Evolutionary conservation across 2,329 filamentous ascomycete species (phyloP).

Genomic region (Dendryphion nanum): DNA sequence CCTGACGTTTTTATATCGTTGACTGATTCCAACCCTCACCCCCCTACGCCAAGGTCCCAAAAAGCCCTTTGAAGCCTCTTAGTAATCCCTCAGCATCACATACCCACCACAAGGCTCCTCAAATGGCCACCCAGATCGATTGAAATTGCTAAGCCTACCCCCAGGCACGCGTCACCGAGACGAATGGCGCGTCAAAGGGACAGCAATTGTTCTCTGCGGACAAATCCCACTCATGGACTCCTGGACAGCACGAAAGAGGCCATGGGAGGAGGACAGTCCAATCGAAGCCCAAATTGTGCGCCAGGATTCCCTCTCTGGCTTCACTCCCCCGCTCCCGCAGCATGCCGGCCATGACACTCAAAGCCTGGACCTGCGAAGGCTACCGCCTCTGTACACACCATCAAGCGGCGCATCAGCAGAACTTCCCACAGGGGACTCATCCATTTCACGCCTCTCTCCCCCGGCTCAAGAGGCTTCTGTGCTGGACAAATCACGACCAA

Average conservation of each 20-base stretch:
- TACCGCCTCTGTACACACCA: conserved; percentile 23
- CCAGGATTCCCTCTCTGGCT: conserved; percentile 13
- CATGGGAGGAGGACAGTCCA: conserved; percentile 27
- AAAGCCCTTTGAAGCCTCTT: conserved; percentile 7
- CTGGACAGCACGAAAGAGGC: conserved; percentile 26
- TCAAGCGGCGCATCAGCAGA: conserved; percentile 15
- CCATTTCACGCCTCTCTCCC: conserved; percentile 8
- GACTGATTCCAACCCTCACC: too few species aligned
- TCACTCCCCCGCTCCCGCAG: conserved; percentile 25
- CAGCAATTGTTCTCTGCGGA: conserved; percentile 14
- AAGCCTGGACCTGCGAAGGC: conserved; percentile 15
- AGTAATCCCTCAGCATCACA: conserved; percentile 22
- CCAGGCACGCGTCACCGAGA: conserved; percentile 9
- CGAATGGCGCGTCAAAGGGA: conserved; percentile 25
- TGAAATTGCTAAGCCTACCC: conserved; percentile 14
- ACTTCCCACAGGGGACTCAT: conserved; percentile 7
- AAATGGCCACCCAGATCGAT: conserved; percentile 8
- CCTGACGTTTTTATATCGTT: too few species aligned
- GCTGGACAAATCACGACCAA: conserved; percentile 10
- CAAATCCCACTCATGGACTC: conserved; percentile 28
- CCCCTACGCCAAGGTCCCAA: background rate
- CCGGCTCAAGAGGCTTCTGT: conserved; percentile 5
- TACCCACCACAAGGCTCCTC: conserved; percentile 6
- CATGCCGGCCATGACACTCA: conserved; percentile 22
- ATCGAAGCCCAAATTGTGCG: conserved; percentile 15